Evolutionary conservation across 768 basidiomycete species (phyloP).

Genomic region (Kwoniella shandongensis): DNA sequence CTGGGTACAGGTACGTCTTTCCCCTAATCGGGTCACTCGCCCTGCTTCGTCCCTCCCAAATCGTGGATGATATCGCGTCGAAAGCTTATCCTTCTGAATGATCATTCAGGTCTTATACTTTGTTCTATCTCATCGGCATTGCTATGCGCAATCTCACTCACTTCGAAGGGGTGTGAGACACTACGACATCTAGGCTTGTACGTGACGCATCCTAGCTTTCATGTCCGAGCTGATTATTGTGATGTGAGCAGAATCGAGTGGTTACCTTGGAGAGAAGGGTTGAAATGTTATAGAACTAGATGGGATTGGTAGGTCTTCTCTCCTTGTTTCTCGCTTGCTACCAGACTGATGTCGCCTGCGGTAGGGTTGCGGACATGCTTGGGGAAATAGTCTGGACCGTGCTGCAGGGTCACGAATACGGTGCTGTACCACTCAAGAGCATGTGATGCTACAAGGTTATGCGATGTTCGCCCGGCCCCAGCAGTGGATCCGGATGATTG

Average conservation of each 20-base stretch:
- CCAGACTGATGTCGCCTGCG: not conserved
- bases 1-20: conserved; percentile 2
- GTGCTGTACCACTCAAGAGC: not conserved
- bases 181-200: conserved; percentile 14
- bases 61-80: too few relatives aligned
- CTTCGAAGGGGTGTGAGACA: conserved; percentile 10
- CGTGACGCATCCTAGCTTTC: not conserved
- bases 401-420: conserved; percentile 3
- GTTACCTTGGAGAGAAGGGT: conserved; percentile 18
- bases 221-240: not conserved
- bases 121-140: conserved; percentile 7
- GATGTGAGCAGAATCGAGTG: conserved; percentile 8
- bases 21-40: not conserved
- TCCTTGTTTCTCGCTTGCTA: not conserved
- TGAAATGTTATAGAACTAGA: conserved; percentile 63
- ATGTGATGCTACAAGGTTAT: not conserved
- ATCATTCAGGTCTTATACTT: not conserved
- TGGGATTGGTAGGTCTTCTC: conserved; percentile 8
- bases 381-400: conserved; percentile 8
- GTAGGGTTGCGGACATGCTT: conserved; percentile 10
- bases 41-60: too few relatives aligned
- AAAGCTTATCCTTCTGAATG: not conserved
- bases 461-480: not conserved
- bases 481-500: too few relatives aligned
- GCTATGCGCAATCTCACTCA: conserved; percentile 13